Conservation (phyloP, 305 asterid species). For the Fraxinus sp. region DNA sequence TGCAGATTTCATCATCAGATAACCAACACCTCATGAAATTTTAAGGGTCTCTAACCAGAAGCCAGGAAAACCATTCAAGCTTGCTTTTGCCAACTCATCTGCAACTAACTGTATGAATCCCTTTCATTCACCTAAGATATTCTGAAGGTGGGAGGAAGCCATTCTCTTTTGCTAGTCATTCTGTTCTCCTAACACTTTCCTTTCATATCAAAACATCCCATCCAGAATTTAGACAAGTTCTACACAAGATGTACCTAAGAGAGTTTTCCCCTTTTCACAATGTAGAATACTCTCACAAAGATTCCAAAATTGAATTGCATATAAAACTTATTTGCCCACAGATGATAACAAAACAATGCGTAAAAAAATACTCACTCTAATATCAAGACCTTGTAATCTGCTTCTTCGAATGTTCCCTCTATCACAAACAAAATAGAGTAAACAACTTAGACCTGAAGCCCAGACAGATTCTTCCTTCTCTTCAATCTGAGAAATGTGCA, state of each 20-base stretch:
- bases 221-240: conserved; percentile 9
- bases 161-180: neutral
- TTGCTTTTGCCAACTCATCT: neutral
- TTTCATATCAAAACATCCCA: conserved; percentile 12
- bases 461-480: conserved; percentile 92
- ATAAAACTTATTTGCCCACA: neutral
- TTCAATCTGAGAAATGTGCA: conserved; percentile 57
- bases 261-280: conserved; percentile 4
- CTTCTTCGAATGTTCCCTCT: conserved; percentile 92
- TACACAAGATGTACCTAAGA: neutral
- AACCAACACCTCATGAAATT: neutral
- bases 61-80: neutral
- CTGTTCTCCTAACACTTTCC: neutral
- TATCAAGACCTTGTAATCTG: conserved; percentile 92
- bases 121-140: neutral
- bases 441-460: conserved; percentile 98
- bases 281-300: neutral
- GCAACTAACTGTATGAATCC: neutral
- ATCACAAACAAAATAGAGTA: conserved; percentile 87
- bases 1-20: neutral
- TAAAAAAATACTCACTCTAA: conserved; percentile 68
- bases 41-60: neutral
- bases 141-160: neutral
- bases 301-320: conserved; percentile 7
- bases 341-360: conserved; percentile 16